Conservation (phyloP, 2,329 filamentous ascomycete genomes). For the Alternaria ethzedia region DNA sequence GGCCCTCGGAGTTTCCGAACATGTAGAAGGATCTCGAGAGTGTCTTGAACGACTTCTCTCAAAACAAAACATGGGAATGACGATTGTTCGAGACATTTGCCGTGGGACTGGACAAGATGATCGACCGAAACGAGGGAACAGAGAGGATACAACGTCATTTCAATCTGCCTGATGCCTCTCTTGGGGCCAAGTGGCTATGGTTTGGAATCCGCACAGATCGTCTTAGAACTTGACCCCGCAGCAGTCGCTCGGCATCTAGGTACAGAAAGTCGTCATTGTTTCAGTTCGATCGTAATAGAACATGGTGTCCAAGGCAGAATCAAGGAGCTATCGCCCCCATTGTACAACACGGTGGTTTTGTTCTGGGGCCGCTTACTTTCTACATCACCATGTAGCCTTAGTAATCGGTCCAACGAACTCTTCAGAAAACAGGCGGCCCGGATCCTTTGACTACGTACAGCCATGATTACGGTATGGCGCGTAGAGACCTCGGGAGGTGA, state of each 20-base stretch:
- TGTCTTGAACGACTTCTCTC: too few species aligned
- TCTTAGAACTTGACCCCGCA: not conserved
- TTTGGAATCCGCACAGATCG: not conserved
- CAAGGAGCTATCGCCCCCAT: not conserved
- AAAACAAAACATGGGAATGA: not conserved
- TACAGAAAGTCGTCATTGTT: not conserved
- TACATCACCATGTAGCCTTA: too few species aligned
- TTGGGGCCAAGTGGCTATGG: not conserved
- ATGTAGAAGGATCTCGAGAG: too few species aligned
- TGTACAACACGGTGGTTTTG: not conserved
- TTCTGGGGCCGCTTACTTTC: too few species aligned
- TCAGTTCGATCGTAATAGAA: not conserved
- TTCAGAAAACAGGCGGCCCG: too few species aligned
- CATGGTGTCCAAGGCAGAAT: not conserved
- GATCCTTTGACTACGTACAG: too few species aligned
- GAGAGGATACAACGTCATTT: not conserved
- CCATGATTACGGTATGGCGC: not conserved
- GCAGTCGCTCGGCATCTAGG: not conserved
- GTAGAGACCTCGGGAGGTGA: not conserved
- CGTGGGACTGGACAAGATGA: not conserved
- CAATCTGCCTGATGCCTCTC: not conserved
- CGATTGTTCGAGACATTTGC: not conserved
- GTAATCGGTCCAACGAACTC: too few species aligned
- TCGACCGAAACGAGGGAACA: too few species aligned
- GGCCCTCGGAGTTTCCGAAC: too few species aligned